These are phyloP conservation scores for Candida hungchunana DNA, from an alignment of 805 yeast species.

Conservation along the genomic window DNA sequence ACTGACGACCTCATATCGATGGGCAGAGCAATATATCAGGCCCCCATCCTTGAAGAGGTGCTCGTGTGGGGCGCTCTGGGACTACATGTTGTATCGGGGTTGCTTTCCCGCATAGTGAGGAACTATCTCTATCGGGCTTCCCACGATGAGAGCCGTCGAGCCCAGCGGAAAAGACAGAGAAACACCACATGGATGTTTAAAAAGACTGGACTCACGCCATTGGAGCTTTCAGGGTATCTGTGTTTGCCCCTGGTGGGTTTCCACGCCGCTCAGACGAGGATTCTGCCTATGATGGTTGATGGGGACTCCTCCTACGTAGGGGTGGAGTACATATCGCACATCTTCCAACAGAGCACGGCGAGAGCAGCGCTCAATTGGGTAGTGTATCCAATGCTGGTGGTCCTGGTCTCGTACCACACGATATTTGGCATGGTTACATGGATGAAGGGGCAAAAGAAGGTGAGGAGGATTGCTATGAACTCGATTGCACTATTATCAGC, in stretches of 20 bases:
- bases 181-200: conserved; percentile 41
- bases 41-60: conserved; percentile 43
- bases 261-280: conserved; percentile 47
- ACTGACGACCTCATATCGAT: conserved; percentile 55
- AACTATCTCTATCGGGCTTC: conserved; percentile 25
- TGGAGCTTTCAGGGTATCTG: conserved; percentile 56
- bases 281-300: conserved; percentile 48
- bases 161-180: conserved; percentile 19
- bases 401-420: conserved; percentile 47
- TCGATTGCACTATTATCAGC: conserved; percentile 34
- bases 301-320: conserved; percentile 61
- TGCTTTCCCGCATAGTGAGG: conserved; percentile 39
- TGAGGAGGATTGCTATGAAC: conserved; percentile 43
- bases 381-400: conserved; percentile 32
- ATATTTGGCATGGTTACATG: conserved; percentile 50
- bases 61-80: conserved; percentile 44
- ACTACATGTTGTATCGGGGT: conserved; percentile 52
- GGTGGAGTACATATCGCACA: conserved; percentile 46
- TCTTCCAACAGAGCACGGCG: conserved; percentile 26
- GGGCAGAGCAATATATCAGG: conserved; percentile 59
- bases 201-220: conserved; percentile 48
- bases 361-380: conserved; percentile 29
- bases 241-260: conserved; percentile 39
- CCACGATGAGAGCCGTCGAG: conserved; percentile 25
- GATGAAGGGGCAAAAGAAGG: conserved; percentile 32